Evolutionary conservation across 805 yeast species (phyloP), one percentile per base, ranked within the genome.

Genomic region (Naumovozyma dairenensis): DNA sequence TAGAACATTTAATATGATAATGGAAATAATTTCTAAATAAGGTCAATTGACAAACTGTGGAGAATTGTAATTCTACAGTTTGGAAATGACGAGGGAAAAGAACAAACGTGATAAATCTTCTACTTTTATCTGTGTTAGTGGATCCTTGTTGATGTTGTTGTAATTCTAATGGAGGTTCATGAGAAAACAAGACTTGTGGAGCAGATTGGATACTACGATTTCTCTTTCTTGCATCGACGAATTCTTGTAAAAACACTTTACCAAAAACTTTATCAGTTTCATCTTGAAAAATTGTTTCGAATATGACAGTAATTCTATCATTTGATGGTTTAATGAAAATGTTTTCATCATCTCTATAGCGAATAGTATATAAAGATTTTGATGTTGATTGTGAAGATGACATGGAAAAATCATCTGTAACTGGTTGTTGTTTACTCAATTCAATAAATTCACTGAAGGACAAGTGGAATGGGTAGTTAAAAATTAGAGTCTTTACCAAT

Each of bases 1-100:
- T 92, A 40, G 96, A 86, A 60, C 96, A 89, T 65, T 92, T 92
- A 66, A 92, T 92, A 57, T 92, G 99, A 62, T 89, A 92, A 60
- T 92, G 99, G 80, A 92, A 92, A 64, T 89, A 92, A 54, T 87
- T 93, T 62, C 99, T 73, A 65, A 92, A 92, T 37, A 84, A 67
- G 53, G 85, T 86, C 52, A 92, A 81, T 59, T 87, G 96, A 24
- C 93, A 78, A 43, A 92, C 83, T 6, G 59, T 49, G 8, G 48
- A 39, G 39, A 56, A 55, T 42, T 55, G 55, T 24, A 53, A 40
- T 14, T 57, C 61, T 5, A 34, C 45, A 41, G 94, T 80, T 54
- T 77, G 81, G 58, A 92, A 92, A 60, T 83, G 94, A 62, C 94
- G 71, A 42, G 92, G 93, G 63, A 83, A 83, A 38, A 83, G 65